These are phyloP conservation scores for Pyronema omphalodes DNA, from an alignment of 495 filamentous ascomycete genomes.

Conservation along the genomic window DNA sequence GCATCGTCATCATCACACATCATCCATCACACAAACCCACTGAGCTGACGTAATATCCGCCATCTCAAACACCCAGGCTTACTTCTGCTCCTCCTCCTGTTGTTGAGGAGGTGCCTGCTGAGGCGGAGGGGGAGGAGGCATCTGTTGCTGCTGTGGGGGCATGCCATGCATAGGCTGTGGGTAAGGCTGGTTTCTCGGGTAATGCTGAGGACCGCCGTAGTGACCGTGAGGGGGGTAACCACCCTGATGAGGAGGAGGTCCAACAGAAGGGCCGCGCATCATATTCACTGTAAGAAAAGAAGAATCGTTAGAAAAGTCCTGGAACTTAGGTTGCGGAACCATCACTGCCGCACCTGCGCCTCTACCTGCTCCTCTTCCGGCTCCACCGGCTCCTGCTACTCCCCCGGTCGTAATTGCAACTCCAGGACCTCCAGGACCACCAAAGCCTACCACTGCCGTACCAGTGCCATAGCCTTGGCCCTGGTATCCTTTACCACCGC, in stretches of 20 bases:
- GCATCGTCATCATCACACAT: too few species aligned
- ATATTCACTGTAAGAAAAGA: constrained; percentile 21
- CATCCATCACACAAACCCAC: too few species aligned
- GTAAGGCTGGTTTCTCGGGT: background rate
- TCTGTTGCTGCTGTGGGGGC: constrained; percentile 6
- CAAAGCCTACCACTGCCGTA: background rate
- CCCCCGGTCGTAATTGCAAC: constrained; percentile 1
- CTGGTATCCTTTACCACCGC: constrained; percentile 1
- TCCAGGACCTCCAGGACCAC: constrained; percentile 3
- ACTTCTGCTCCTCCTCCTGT: background rate
- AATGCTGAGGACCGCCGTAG: constrained; percentile 16
- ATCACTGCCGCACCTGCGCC: constrained; percentile 2
- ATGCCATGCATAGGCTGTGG: constrained; percentile 8
- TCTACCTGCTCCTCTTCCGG: background rate
- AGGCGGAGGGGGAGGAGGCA: constrained; percentile 1
- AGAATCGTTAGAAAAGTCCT: constrained; percentile 21
- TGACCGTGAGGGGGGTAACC: constrained; percentile 18
- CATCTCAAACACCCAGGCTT: too few species aligned
- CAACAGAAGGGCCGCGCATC: constrained; percentile 18
- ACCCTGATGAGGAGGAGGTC: constrained; percentile 16
- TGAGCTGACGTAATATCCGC: too few species aligned
- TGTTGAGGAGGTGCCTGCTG: constrained; percentile 10
- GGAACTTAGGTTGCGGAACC: constrained; percentile 7
- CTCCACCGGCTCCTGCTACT: background rate
- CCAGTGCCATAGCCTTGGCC: background rate